Evolutionary conservation across 2,329 filamentous ascomycete genomes (phyloP), one percentile per base, ranked within the genome.

Genomic region (Diplocarpon mali): DNA sequence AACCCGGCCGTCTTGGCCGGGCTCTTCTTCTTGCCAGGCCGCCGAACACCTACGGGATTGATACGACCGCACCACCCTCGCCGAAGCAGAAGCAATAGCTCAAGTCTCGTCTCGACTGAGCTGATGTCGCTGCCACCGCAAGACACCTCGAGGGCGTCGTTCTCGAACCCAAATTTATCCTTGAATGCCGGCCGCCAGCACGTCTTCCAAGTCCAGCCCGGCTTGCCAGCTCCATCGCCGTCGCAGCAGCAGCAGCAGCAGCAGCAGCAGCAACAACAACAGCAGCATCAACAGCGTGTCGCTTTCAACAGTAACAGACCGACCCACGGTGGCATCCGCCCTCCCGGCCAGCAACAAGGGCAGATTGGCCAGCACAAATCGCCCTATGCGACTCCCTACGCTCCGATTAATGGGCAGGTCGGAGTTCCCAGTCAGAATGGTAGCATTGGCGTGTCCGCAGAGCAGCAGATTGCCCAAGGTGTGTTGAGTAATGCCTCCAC

Each of bases 401-500:
- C 57, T 11, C 48, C 52, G n/a, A 55, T 47, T 43, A 55, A 53
- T 48, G 45, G 47, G 13, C 55, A 53, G 40, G 40, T 49, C 16
- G 49, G 44, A 27, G 42, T 49, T 11, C 40, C 54, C 14, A 46
- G 57, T 34, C 53, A 56, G 37, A 57, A 57, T 54, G 51, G 49
- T 24, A 51, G 44, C 37, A 46, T 38, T 35, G 53, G 51, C 42
- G 52, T 57, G 11, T 60, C 58, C 38, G 59, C 58, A 38, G 59
- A 61, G 42, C 59, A 60, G 47, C 59, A 61, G 50, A 61, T 61
- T 51, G 58, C 58, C 17, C 57, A 59, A 47, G 59, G 59, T 35
- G 51, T 60, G 45, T 49, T 61, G 51, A 57, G 57, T 40, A 57
- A 56, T 40, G 16, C 53, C 5, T 48, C 55, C 17, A 32, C 50